Evolutionary conservation across 495 filamentous ascomycete species (phyloP).

Genomic region (Penicillium cosmopolitanum): DNA sequence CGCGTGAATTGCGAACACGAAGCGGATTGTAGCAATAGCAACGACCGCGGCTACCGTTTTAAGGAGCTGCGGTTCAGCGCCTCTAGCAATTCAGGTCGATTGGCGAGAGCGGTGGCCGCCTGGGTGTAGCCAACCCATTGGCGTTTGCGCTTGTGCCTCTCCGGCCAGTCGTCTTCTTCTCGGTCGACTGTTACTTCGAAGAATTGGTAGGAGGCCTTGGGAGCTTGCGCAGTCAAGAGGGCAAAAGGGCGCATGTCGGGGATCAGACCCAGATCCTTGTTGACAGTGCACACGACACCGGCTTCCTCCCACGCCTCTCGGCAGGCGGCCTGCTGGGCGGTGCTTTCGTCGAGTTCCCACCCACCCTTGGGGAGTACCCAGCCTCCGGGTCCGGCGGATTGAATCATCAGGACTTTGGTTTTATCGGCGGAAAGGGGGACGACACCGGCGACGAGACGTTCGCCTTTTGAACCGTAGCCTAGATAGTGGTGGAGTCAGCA

Average conservation of each 20-base stretch:
- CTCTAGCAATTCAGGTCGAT: constrained; percentile 84
- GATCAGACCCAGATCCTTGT: constrained; percentile 83
- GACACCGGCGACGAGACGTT: constrained; percentile 92
- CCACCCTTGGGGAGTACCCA: constrained; percentile 99
- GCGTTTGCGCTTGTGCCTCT: constrained; percentile 86
- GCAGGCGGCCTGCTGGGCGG: constrained; percentile 66
- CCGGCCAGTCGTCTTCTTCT: constrained; percentile 88
- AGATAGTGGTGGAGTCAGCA: constrained; percentile 10
- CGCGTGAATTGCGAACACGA: not conserved
- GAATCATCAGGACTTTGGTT: constrained; percentile 85
- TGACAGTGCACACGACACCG: constrained; percentile 81
- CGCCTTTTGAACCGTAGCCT: constrained; percentile 88
- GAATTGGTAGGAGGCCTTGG: constrained; percentile 81
- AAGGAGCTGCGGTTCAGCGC: constrained; percentile 85
- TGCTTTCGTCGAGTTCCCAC: constrained; percentile 91
- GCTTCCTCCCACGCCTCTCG: constrained; percentile 98
- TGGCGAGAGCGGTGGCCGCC: constrained; percentile 74
- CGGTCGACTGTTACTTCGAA: constrained; percentile 83
- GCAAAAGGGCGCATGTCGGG: constrained; percentile 69
- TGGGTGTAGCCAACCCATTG: constrained; percentile 86
- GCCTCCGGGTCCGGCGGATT: constrained; percentile 82
- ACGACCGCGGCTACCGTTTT: constrained; percentile 46
- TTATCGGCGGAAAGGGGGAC: constrained; percentile 80
- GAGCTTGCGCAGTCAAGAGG: constrained; percentile 62
- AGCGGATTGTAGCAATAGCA: constrained; percentile 15